Evolutionary conservation across 1,284 basidiomycete species (phyloP), one percentile per base, ranked within the genome.

Genomic region (Irpex sp.): DNA sequence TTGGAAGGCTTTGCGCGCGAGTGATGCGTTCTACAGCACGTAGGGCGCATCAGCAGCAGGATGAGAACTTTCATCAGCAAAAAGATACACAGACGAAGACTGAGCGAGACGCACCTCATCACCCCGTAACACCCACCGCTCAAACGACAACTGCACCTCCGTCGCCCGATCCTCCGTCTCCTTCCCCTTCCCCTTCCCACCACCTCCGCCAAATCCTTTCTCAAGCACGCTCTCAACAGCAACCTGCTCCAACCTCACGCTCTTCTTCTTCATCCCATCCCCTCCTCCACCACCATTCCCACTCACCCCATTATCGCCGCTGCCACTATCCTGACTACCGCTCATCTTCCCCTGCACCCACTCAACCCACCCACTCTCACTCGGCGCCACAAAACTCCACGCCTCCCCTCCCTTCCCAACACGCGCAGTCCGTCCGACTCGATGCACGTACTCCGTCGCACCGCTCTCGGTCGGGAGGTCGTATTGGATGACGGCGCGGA

Each of bases 401-500:
- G 94, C 94, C 76, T 98, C 93, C 57, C 90, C 90, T 9, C 83
- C 81, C 65, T 82, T 92, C 17, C 97, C 97, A 1, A 92, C 97
- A 75, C 97, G 93, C 7, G 97, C 97, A 1, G 97, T 99, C 65
- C 97, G 89, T 31, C 97, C 97, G 5, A 99, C 93, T 55, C 97
- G 86, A 78, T 99, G 97, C 4, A 99, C 89, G 71, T 99, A 99
- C 76, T 99, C 97, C 21, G 92, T 97, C 15, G 91, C 91, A 2
- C 97, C 97, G 13, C 96, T 94, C 79, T 99, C 97, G 0, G 97
- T 99, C 0, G 97, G 97, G 31, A 98, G 85, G 75, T 99, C 97
- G 73, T 97, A 97, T 73, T 99, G 97, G 38, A 99, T 82, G 62
- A 99, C 96, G 2, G 94, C 93, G 17, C 91, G 89, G 6, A 99